A percentile compares a stretch with the other conserved stretches of the same genome.
Conservation (phyloP, 192 early-diverging fungal species). For the Coemansia sp. region DNA sequence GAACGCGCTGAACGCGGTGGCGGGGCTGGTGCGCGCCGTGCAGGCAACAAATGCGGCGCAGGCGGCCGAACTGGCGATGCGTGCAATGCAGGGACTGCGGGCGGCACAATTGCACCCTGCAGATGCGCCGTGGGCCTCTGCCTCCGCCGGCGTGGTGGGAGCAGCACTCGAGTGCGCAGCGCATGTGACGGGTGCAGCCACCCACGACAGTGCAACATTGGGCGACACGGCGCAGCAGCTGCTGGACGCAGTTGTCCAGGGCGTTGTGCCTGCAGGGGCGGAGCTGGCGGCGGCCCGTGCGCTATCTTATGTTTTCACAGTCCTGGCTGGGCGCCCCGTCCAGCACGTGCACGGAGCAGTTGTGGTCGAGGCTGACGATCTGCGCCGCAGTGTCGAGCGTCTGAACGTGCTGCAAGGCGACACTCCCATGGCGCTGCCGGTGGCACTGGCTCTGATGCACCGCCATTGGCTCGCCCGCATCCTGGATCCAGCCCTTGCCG, state of each 20-base stretch:
- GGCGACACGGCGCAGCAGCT: constrained; percentile 21
- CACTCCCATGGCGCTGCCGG: constrained; percentile 22
- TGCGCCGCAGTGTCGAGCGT: constrained; percentile 39
- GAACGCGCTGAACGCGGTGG: constrained; percentile 22
- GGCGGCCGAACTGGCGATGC: constrained; percentile 21
- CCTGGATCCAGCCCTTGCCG: constrained; percentile 28
- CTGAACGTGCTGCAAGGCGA: constrained; percentile 20
- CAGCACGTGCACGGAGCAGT: constrained; percentile 12
- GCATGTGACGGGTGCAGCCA: constrained; percentile 13
- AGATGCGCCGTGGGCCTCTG: neutral
- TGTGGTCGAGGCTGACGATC: constrained; percentile 26
- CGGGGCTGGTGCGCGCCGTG: constrained; percentile 21
- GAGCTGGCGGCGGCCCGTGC: constrained; percentile 2
- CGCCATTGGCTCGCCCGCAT: constrained; percentile 31
- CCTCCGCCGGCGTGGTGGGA: constrained; percentile 20
- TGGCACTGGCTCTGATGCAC: constrained; percentile 32
- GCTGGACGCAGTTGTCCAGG: constrained; percentile 11
- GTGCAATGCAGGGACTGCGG: constrained; percentile 4
- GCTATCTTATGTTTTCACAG: constrained; percentile 13
- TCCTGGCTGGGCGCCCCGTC: constrained; percentile 5
- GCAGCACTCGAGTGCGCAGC: constrained; percentile 37
- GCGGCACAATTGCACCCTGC: constrained; percentile 11
- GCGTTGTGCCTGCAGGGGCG: constrained; percentile 5
- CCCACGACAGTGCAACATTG: constrained; percentile 19
- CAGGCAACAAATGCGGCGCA: constrained; percentile 13